These are phyloP conservation scores for Proliferodiscus dingleyae DNA, from an alignment of 2,329 filamentous ascomycete genomes.

Conservation along the genomic window DNA sequence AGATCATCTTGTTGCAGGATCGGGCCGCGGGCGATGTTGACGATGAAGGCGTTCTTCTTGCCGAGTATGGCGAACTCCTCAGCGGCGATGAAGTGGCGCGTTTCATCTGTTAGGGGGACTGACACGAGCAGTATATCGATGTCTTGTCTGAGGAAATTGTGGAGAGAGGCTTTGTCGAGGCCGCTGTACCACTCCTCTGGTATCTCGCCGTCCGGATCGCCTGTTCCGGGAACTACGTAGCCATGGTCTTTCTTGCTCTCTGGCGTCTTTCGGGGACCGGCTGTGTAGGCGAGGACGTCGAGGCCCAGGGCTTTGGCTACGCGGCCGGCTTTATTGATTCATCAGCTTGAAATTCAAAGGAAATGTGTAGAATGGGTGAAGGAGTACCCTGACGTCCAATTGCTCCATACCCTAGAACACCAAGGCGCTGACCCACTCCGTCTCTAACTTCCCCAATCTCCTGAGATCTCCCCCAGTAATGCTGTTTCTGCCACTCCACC, in stretches of 20 bases:
- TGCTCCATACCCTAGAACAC: slow-evolving; percentile 39
- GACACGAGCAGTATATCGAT: slow-evolving; percentile 36
- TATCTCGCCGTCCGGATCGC: slow-evolving; percentile 34
- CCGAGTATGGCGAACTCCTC: slow-evolving; percentile 34
- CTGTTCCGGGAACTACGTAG: slow-evolving; percentile 60
- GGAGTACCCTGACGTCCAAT: slow-evolving; percentile 38
- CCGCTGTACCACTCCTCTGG: slow-evolving; percentile 36
- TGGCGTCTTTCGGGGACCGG: slow-evolving; percentile 51
- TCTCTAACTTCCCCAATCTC: slow-evolving; percentile 41
- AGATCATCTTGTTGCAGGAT: slow-evolving; percentile 58
- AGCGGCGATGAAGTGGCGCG: slow-evolving; percentile 36
- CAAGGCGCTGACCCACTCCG: slow-evolving; percentile 52
- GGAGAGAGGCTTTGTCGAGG: slow-evolving; percentile 27
- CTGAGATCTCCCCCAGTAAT: slow-evolving; percentile 42
- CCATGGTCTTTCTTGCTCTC: slow-evolving; percentile 52
- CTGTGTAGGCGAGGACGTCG: slow-evolving; percentile 61
- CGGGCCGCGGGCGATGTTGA: slow-evolving; percentile 60
- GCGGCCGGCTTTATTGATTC: slow-evolving; percentile 34
- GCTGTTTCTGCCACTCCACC: slow-evolving; percentile 54
- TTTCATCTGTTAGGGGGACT: slow-evolving; percentile 34
- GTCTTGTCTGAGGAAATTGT: slow-evolving; percentile 32
- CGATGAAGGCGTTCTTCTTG: slow-evolving; percentile 46
- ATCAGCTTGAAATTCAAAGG: slow-evolving; percentile 3
- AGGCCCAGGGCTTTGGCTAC: slow-evolving; percentile 54
- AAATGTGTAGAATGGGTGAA: not conserved